Base-by-base conservation (phyloP, 2,329 filamentous ascomycete species). In the Malbranchea zuffiana region DNA sequence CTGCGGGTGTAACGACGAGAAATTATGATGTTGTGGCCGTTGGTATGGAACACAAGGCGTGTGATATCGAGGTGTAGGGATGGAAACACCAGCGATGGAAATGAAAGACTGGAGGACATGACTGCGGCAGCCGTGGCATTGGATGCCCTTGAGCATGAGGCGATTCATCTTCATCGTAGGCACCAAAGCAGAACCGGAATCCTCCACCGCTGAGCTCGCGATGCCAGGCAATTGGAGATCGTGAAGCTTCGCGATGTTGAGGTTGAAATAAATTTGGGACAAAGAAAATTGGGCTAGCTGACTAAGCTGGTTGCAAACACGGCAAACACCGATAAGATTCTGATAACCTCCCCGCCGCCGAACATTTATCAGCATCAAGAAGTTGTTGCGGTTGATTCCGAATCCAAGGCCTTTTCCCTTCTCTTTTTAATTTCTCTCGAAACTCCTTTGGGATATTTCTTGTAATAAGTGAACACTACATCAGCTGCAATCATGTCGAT, bases 401-500 rank as follows among this genome's bases (percentile, higher is more conserved):
- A n/a, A n/a, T n/a, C n/a, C n/a, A n/a, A n/a, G n/a, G n/a, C n/a
- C n/a, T n/a, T n/a, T n/a, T n/a, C n/a, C n/a, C n/a, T n/a, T n/a
- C n/a, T n/a, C n/a, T n/a, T n/a, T n/a, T n/a, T n/a, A n/a, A n/a
- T n/a, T n/a, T n/a, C n/a, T n/a, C n/a, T n/a, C n/a, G n/a, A n/a
- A n/a, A n/a, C n/a, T n/a, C n/a, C n/a, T n/a, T n/a, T n/a, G n/a
- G n/a, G n/a, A n/a, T n/a, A n/a, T n/a, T n/a, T n/a, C n/a, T n/a
- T n/a, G n/a, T n/a, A n/a, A n/a, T n/a, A n/a, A n/a, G n/a, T n/a
- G n/a, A n/a, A n/a, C n/a, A n/a, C n/a, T n/a, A n/a, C n/a, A n/a
- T n/a, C n/a, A n/a, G 10, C 50, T 20, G n/a, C 44, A 50, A 62
- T 47, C 13, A 72, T 71, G 67, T 68, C 67, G 55, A 75, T 75